A percentile compares a stretch with the other conserved stretches of the same genome.
phyloP scores from a whole-genome alignment of 768 basidiomycete species.

The Amyloporia xantha region DNA sequence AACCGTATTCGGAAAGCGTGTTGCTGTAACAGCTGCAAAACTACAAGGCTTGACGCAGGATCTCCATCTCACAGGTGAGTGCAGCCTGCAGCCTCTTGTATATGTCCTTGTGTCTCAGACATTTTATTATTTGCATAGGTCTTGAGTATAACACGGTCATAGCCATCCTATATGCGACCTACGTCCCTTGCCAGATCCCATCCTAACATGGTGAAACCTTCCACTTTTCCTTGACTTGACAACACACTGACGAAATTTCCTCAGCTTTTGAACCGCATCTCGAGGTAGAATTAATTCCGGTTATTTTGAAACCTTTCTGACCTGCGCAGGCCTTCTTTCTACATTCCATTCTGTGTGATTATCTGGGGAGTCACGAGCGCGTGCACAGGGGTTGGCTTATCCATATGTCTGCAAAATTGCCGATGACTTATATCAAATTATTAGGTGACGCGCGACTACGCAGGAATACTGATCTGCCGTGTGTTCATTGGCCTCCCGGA shows the following conservation, averaged over 20 bases:
- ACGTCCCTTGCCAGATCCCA: slow-evolving; percentile 58
- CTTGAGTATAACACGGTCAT: slow-evolving; percentile 47
- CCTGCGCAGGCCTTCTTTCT: slow-evolving; percentile 46
- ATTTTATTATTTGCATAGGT: slow-evolving; percentile 32
- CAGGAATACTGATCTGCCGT: slow-evolving; percentile 51
- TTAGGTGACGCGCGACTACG: slow-evolving; percentile 47
- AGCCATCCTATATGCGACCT: slow-evolving; percentile 50
- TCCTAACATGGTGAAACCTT: slow-evolving; percentile 53
- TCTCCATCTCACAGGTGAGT: slow-evolving; percentile 29
- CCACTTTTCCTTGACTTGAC: too few species aligned
- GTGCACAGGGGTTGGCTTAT: slow-evolving; percentile 48
- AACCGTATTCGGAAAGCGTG: slow-evolving; percentile 22
- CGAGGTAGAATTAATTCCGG: slow-evolving; percentile 28
- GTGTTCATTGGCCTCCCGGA: slow-evolving; percentile 62
- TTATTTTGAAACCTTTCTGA: too few species aligned
- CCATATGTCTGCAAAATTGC: not conserved
- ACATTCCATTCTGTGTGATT: slow-evolving; percentile 54
- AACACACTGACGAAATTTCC: slow-evolving; percentile 29
- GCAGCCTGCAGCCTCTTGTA: not conserved
- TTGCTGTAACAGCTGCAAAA: slow-evolving; percentile 32
- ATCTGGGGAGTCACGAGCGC: slow-evolving; percentile 59
- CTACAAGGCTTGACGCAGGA: slow-evolving; percentile 35
- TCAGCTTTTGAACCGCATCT: slow-evolving; percentile 49
- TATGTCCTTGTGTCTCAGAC: not conserved
- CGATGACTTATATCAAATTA: not conserved